Conservation (phyloP, 1,139 yeast genomes). For the Candida labiduridarum region DNA sequence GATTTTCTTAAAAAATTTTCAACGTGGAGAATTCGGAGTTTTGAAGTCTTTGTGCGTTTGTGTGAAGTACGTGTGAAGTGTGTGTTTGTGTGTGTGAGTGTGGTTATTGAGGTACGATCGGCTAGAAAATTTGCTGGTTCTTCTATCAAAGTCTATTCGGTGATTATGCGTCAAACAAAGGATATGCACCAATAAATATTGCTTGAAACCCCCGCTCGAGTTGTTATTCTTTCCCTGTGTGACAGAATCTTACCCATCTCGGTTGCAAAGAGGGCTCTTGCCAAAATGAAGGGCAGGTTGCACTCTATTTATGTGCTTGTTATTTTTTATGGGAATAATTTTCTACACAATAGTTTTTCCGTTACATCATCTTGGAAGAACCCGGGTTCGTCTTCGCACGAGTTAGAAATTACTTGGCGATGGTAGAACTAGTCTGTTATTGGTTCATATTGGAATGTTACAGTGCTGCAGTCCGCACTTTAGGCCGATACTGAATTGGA, state of each 20-base stretch:
- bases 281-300: neutral
- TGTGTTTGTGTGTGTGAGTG: too few species aligned
- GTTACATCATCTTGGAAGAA: neutral
- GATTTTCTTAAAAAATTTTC: too few species aligned
- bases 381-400: neutral
- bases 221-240: too few species aligned
- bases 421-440: neutral
- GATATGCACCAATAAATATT: too few species aligned
- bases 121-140: too few species aligned
- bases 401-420: neutral
- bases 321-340: neutral
- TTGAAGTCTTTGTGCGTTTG: too few species aligned
- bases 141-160: too few species aligned
- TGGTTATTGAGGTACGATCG: too few species aligned
- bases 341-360: neutral
- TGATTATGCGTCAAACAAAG: too few species aligned
- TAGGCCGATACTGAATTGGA: neutral
- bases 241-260: neutral
- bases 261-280: neutral
- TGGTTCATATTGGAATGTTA: neutral
- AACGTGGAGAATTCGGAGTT: too few species aligned
- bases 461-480: neutral
- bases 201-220: too few species aligned
- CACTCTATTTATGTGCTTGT: neutral
- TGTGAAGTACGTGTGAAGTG: too few species aligned